phyloP scores from a whole-genome alignment of 257 asterid species.

The Solanum pimpinellifolium region DNA sequence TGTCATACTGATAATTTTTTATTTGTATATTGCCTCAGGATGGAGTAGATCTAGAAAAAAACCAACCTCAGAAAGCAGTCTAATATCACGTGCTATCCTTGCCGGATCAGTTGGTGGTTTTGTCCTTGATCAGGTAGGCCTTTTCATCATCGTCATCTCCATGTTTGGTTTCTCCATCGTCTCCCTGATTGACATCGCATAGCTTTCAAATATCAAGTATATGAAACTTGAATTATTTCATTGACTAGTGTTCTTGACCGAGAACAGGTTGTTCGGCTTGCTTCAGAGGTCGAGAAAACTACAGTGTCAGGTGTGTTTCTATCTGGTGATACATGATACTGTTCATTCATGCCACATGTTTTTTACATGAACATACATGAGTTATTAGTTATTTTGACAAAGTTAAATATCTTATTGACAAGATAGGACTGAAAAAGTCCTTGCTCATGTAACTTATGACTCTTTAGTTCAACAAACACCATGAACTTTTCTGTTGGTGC shows the following conservation, averaged over 20 bases:
- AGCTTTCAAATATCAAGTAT: neutral
- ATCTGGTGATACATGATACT: neutral
- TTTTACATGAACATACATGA: neutral
- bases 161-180: neutral
- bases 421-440: neutral
- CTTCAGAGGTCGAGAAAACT: constrained; percentile 54
- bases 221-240: neutral
- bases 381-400: neutral
- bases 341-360: neutral
- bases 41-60: constrained; percentile 47
- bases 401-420: neutral
- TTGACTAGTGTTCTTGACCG: constrained; percentile 6
- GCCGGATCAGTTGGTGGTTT: constrained; percentile 69
- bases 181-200: neutral
- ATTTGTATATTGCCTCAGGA: constrained; percentile 36
- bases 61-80: constrained; percentile 42
- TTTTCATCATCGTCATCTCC: neutral
- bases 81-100: constrained; percentile 51
- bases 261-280: constrained; percentile 45
- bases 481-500: neutral
- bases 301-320: constrained; percentile 36
- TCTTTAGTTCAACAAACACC: neutral
- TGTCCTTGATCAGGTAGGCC: constrained; percentile 67
- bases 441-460: neutral
- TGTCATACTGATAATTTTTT: neutral